Percentiles rank a stretch among this genome's conserved stretches.
Evolutionary conservation across 495 filamentous ascomycete species (phyloP).

Genomic region (Penicillium waksmanii): DNA sequence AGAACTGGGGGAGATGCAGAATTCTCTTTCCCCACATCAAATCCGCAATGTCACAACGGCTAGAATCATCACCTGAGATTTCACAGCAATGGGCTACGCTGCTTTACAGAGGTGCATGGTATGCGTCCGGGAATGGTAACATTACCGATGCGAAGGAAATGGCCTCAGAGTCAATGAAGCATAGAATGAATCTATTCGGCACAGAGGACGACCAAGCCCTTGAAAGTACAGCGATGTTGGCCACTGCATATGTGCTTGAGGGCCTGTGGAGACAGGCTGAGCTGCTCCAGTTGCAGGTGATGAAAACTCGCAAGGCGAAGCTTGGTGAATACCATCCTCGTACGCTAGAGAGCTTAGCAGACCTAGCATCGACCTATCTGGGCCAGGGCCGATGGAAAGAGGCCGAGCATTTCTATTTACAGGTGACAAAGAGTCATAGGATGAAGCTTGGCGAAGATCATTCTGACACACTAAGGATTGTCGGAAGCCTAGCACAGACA

Average conservation of each 20-base stretch:
- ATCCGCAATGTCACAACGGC: conserved; percentile 20
- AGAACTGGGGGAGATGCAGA: conserved; percentile 35
- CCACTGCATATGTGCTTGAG: conserved; percentile 8
- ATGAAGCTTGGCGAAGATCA: conserved; percentile 1
- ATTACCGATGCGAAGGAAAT: not conserved
- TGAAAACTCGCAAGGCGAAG: no score
- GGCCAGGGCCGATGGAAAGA: conserved; percentile 6
- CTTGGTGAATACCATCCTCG: not conserved
- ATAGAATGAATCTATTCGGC: not conserved
- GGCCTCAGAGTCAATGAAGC: not conserved
- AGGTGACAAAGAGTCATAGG: not conserved
- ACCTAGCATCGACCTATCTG: conserved; percentile 3
- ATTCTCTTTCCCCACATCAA: conserved; percentile 31
- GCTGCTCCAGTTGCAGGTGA: no score
- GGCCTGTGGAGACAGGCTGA: no score
- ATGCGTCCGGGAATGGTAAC: not conserved
- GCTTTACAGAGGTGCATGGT: conserved; percentile 16
- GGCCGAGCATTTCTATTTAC: not conserved
- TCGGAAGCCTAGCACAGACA: no score
- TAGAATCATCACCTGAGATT: conserved; percentile 7
- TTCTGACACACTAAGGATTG: no score
- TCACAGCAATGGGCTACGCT: conserved; percentile 25
- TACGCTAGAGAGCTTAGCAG: not conserved
- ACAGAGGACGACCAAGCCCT: not conserved
- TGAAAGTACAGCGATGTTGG: not conserved